A percentile compares a stretch with the other conserved stretches of the same genome.
Conservation (phyloP, 176 grass and related monocot species). For the Leersia perrieri region DNA sequence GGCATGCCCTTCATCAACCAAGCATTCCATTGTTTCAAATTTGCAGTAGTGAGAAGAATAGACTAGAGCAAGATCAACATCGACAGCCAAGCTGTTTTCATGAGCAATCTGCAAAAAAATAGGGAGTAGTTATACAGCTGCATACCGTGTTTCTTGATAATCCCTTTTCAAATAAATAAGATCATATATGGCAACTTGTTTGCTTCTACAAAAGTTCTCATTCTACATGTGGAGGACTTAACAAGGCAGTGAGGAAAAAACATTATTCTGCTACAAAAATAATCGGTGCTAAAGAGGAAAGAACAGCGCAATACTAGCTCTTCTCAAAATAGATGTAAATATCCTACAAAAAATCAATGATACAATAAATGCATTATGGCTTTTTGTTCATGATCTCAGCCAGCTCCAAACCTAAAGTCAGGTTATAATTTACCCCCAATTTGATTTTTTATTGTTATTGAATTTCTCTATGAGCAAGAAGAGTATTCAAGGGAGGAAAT, state of each 20-base stretch:
- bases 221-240: background rate
- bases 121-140: background rate
- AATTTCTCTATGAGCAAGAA: background rate
- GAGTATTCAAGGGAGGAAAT: background rate
- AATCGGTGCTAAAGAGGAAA: background rate
- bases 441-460: background rate
- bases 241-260: background rate
- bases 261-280: background rate
- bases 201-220: background rate
- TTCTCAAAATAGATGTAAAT: background rate
- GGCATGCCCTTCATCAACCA: constrained; percentile 72
- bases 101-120: constrained; percentile 59
- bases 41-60: constrained; percentile 77
- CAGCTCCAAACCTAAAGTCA: background rate
- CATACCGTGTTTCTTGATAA: background rate
- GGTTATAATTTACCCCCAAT: background rate
- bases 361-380: background rate
- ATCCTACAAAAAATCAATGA: background rate
- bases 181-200: background rate
- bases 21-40: constrained; percentile 77
- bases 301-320: background rate
- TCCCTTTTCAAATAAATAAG: background rate
- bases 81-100: constrained; percentile 70
- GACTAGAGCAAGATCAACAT: constrained; percentile 64
- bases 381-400: background rate